Evolutionary conservation across 495 filamentous ascomycete species (phyloP), one percentile per base, ranked within the genome.

Genomic region (Xylaria intraflava): DNA sequence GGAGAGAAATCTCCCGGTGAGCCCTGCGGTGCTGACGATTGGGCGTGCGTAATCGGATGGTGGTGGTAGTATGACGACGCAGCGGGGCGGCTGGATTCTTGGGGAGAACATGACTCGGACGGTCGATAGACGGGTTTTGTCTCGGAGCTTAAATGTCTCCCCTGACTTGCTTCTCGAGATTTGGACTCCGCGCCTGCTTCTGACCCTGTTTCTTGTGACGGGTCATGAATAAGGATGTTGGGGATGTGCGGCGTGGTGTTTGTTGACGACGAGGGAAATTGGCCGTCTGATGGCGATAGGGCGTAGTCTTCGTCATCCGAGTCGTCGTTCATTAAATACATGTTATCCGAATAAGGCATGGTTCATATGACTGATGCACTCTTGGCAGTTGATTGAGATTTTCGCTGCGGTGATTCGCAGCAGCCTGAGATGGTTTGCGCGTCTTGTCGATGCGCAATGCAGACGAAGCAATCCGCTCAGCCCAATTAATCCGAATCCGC

Each of bases 341-440:
- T 58, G 48, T 74, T 67, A 60, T 75, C 74, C 9, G 73, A 72
- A 59, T 75, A 74, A 1, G 73, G 71, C 55, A 64, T 66, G 45
- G 47, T 57, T 43, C 48, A 55, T 45, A 42, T 42, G 22, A 47
- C 62, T 65, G 59, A 65, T 59, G 62, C 65, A 16, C 6, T 14
- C 49, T 55, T 61, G 56, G 50, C 53, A 53, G 22, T 17, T 27
- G 55, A 55, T 38, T 62, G 61, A 64, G 59, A 59, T 58, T 60
- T 63, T 62, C 57, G 57, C 62, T 60, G 62, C 58, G 59, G 43
- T 42, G 27, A 29, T 22, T 55, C 26, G 46, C 48, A 35, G 52
- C 55, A 49, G 57, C 49, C 52, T 42, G 57, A 61, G 59, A 65
- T 60, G 45, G 43, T 47, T 24, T 33, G 23, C 29, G 36, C 47